phyloP scores from a whole-genome alignment of 1,139 yeast genomes.

The Wickerhamiella infanticola region DNA sequence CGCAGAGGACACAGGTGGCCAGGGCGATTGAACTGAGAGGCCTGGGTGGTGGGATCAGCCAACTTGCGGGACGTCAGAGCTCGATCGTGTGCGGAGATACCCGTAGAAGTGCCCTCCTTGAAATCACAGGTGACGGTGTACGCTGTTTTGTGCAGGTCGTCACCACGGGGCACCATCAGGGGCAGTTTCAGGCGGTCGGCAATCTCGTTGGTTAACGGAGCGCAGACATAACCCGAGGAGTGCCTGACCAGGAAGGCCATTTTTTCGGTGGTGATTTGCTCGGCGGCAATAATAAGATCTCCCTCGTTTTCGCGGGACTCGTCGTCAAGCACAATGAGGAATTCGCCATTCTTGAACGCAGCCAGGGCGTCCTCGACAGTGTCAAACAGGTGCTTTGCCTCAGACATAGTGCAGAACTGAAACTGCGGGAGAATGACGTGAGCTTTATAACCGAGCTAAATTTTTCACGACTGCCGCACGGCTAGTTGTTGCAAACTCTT shows the following conservation, averaged over 20 bases:
- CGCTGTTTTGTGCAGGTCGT: slow-evolving; percentile 93
- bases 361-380: slow-evolving; percentile 60
- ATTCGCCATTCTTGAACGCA: slow-evolving; percentile 68
- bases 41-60: slow-evolving; percentile 42
- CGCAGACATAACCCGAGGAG: slow-evolving; percentile 83
- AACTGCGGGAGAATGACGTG: not conserved
- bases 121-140: slow-evolving; percentile 87
- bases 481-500: too few relatives aligned
- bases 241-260: slow-evolving; percentile 92
- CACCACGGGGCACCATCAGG: slow-evolving; percentile 48
- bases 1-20: slow-evolving; percentile 90
- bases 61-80: slow-evolving; percentile 64
- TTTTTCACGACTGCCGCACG: too few relatives aligned
- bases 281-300: slow-evolving; percentile 86
- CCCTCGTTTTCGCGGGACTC: slow-evolving; percentile 96
- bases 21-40: slow-evolving; percentile 68
- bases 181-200: slow-evolving; percentile 75
- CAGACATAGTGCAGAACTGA: not conserved
- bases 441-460: not conserved
- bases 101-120: slow-evolving; percentile 79
- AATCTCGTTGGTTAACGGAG: slow-evolving; percentile 59
- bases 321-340: slow-evolving; percentile 88
- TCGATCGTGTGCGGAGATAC: slow-evolving; percentile 89
- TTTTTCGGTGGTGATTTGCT: slow-evolving; percentile 57
- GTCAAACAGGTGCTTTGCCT: slow-evolving; percentile 26